Conservation (phyloP, 768 basidiomycete genomes). For the Tylopilus rubrobrunneus region DNA sequence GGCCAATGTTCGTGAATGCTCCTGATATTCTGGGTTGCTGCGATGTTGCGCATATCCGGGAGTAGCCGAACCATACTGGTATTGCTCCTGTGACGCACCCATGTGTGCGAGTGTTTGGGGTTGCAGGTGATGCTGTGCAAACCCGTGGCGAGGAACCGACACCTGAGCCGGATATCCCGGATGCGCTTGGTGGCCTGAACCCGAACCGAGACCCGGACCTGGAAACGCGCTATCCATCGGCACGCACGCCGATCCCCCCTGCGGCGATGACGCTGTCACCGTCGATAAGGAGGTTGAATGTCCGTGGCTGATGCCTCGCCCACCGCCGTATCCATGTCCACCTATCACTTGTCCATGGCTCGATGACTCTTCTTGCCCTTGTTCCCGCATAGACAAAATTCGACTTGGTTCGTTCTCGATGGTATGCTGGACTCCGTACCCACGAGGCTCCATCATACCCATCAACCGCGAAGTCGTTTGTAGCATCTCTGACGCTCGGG, state of each 20-base stretch:
- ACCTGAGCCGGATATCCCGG: conserved; percentile 1
- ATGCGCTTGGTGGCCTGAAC: conserved; percentile 1
- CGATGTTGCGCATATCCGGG: neutral
- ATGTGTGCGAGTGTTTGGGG: neutral
- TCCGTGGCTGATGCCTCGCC: conserved; percentile 7
- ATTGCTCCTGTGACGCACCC: conserved; percentile 9
- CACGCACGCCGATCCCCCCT: neutral
- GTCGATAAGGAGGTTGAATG: conserved; percentile 27
- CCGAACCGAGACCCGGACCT: neutral
- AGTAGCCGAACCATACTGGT: conserved; percentile 2
- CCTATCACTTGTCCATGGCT: neutral
- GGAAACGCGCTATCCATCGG: neutral
- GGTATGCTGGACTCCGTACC: neutral
- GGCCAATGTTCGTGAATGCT: neutral
- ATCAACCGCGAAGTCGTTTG: neutral
- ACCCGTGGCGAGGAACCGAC: neutral
- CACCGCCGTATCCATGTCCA: neutral
- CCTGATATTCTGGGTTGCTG: neutral
- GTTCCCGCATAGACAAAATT: neutral
- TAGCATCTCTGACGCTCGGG: conserved; percentile 3
- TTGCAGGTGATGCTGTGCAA: conserved; percentile 6
- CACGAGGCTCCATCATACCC: neutral
- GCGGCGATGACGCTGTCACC: conserved; percentile 19
- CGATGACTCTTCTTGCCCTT: neutral
- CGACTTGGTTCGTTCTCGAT: neutral